Percentiles rank a stretch among this genome's conserved stretches.
Evolutionary conservation across 2,329 filamentous ascomycete genomes (phyloP).

Genomic region (Bipolaris victoriae): DNA sequence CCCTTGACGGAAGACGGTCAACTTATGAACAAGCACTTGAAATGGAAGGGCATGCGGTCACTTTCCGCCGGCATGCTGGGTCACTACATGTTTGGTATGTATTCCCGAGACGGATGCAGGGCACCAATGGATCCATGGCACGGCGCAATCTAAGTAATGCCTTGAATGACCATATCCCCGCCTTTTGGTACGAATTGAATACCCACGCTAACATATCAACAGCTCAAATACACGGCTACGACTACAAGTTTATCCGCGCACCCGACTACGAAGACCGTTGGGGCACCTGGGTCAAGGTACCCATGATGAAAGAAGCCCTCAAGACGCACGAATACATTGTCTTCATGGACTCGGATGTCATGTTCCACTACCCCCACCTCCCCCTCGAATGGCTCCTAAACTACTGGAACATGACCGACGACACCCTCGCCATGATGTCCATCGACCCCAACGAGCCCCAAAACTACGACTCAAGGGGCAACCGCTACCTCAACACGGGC

Average conservation of each 20-base stretch:
- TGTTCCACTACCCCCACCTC: constrained; percentile 55
- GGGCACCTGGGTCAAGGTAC: constrained; percentile 59
- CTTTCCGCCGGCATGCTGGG: constrained; percentile 49
- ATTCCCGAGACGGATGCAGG: neutral
- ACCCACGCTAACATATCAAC: constrained; percentile 20
- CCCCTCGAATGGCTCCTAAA: constrained; percentile 60
- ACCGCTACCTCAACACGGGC: constrained; percentile 53
- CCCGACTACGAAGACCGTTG: constrained; percentile 51
- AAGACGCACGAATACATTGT: constrained; percentile 53
- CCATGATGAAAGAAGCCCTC: constrained; percentile 52
- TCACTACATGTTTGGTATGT: constrained; percentile 48
- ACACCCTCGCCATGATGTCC: constrained; percentile 56
- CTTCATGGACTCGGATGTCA: constrained; percentile 59
- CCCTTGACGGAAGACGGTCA: constrained; percentile 43
- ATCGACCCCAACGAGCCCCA: constrained; percentile 52
- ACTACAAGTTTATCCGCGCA: constrained; percentile 57
- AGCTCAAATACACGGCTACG: constrained; percentile 58
- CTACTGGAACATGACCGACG: constrained; percentile 55
- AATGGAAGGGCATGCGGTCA: constrained; percentile 48
- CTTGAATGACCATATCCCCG: neutral
- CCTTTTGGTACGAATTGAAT: neutral
- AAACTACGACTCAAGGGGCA: constrained; percentile 52
- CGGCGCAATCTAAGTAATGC: neutral
- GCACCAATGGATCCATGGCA: neutral
- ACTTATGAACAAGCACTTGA: constrained; percentile 45